Evolutionary conservation across 129 eudicot genomes (phyloP).

Genomic region (Arctium minus): DNA sequence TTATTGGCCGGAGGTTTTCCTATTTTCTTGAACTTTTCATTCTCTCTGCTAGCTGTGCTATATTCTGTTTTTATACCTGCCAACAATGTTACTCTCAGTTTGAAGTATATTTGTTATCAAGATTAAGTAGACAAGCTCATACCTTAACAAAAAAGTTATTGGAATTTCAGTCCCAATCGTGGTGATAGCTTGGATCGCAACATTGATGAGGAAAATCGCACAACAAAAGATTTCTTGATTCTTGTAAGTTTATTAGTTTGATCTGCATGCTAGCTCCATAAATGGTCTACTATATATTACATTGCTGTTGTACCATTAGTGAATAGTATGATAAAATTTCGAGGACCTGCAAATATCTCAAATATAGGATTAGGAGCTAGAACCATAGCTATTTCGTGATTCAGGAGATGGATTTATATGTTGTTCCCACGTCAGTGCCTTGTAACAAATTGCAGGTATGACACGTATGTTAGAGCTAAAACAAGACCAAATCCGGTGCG

Average conservation of each 20-base stretch:
- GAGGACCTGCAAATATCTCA: not conserved
- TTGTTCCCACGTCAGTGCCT: no score
- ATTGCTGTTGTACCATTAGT: not conserved
- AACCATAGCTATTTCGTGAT: not conserved
- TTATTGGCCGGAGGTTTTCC: conserved; percentile 87
- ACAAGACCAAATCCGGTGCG: no score
- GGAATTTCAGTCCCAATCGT: conserved; percentile 76
- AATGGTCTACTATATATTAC: not conserved
- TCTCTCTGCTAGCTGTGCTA: not conserved
- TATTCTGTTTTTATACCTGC: not conserved
- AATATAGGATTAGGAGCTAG: not conserved
- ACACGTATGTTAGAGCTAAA: no score
- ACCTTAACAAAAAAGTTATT: not conserved
- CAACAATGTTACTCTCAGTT: not conserved
- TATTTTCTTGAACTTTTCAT: not conserved
- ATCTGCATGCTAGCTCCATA: not conserved
- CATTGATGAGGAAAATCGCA: conserved; percentile 78
- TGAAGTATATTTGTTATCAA: not conserved
- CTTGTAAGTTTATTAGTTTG: conserved; percentile 50
- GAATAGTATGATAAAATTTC: not conserved
- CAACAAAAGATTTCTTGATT: conserved; percentile 82
- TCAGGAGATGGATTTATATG: no score
- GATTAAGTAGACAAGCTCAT: not conserved
- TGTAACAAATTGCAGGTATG: no score
- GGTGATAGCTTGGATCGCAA: conserved; percentile 98